Evolutionary conservation across 257 asterid species (phyloP).

Genomic region (Vinca minor): DNA sequence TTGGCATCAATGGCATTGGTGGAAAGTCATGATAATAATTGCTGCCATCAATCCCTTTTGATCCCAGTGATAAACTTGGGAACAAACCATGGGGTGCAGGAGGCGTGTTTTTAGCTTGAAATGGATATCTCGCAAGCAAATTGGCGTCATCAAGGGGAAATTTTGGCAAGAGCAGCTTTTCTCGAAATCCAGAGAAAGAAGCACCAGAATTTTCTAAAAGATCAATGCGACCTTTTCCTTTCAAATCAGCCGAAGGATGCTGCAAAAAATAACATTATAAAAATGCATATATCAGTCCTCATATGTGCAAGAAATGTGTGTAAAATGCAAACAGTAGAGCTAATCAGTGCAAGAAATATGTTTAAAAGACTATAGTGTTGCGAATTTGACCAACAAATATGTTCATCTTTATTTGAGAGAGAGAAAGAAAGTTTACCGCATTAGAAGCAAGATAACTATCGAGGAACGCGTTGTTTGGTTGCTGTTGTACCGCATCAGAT

Average conservation of each 20-base stretch:
- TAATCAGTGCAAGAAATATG: background rate
- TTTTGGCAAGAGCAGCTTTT: constrained; percentile 56
- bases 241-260: constrained; percentile 34
- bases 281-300: background rate
- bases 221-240: constrained; percentile 60
- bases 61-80: constrained; percentile 71
- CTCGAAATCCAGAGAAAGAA: constrained; percentile 57
- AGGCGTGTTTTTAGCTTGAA: constrained; percentile 38
- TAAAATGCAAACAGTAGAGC: background rate
- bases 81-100: constrained; percentile 46
- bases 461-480: constrained; percentile 26
- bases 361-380: background rate
- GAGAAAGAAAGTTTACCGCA: constrained; percentile 38
- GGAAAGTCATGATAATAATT: constrained; percentile 40
- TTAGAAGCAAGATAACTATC: constrained; percentile 37
- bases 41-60: constrained; percentile 44
- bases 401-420: background rate
- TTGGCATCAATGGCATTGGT: constrained; percentile 58
- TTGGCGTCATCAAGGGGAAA: constrained; percentile 65
- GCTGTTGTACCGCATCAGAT: constrained; percentile 26
- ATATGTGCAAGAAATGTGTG: background rate
- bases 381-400: background rate
- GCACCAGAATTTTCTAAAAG: constrained; percentile 33
- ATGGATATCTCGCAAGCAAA: constrained; percentile 57
- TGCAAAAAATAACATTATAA: constrained; percentile 31